These are phyloP conservation scores for Colletotrichum tabaci DNA, from an alignment of 2,329 filamentous ascomycete species.

Conservation along the genomic window DNA sequence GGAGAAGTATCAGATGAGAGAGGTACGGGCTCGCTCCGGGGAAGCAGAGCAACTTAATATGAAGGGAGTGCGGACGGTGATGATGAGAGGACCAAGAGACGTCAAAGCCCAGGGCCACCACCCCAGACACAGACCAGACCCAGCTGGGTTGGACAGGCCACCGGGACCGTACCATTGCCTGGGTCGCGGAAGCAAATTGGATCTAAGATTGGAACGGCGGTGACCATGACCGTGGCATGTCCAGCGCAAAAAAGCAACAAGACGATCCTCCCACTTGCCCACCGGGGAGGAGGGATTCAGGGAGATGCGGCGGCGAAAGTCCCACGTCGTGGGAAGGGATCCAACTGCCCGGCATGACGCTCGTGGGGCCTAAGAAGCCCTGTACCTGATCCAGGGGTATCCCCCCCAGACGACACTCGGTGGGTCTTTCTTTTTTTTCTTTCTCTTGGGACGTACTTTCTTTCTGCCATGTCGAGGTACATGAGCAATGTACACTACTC, in stretches of 20 bases:
- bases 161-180: constrained; percentile 40
- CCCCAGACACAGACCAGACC: constrained; percentile 42
- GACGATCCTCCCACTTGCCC: constrained; percentile 44
- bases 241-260: constrained; percentile 43
- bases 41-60: constrained; percentile 43
- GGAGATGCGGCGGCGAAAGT: constrained; percentile 43
- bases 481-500: constrained; percentile 8
- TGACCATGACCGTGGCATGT: constrained; percentile 44
- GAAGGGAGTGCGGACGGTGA: constrained; percentile 42
- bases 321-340: constrained; percentile 40
- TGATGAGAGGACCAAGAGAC: constrained; percentile 43
- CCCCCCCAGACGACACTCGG: constrained; percentile 32
- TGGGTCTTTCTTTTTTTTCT: constrained; percentile 25
- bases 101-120: constrained; percentile 44
- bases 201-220: constrained; percentile 46
- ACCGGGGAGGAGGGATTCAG: constrained; percentile 42
- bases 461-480: constrained; percentile 27
- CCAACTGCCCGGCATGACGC: constrained; percentile 44
- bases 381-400: constrained; percentile 42
- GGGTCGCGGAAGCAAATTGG: constrained; percentile 42
- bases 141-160: constrained; percentile 44
- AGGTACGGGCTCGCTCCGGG: constrained; percentile 34
- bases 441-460: not conserved
- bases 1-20: constrained; percentile 40
- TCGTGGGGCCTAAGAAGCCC: constrained; percentile 42